Evolutionary conservation across 768 basidiomycete species (phyloP).

Genomic region (Collybiopsis luxurians): DNA sequence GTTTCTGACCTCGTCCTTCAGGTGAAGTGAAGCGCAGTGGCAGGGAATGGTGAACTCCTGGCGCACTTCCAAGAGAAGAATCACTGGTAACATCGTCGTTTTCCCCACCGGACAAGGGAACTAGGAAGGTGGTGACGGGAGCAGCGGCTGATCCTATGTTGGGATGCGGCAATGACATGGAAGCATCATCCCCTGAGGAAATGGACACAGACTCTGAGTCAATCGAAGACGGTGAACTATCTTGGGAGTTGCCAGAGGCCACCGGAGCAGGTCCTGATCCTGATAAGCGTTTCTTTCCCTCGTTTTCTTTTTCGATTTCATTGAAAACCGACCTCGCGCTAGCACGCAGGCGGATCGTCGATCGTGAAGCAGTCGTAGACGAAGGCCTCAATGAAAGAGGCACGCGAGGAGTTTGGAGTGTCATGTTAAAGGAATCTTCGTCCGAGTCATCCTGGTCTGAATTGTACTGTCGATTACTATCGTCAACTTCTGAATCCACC

Average conservation of each 20-base stretch:
- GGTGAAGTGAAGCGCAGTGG: not conserved
- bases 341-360: conserved; percentile 7
- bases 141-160: too few species aligned
- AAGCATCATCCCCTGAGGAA: conserved; percentile 4
- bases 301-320: conserved; percentile 4
- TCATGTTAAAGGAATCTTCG: conserved; percentile 65
- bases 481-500: conserved; percentile 23
- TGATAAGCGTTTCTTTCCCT: not conserved
- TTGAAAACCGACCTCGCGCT: conserved; percentile 6
- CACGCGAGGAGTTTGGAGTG: conserved; percentile 60
- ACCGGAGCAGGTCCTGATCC: not conserved
- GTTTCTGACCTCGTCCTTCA: not conserved
- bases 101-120: not conserved
- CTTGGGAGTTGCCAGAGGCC: conserved; percentile 3
- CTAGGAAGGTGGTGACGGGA: not conserved
- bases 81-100: not conserved
- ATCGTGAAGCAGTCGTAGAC: conserved; percentile 1
- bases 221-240: conserved; percentile 5
- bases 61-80: conserved; percentile 3
- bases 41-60: not conserved
- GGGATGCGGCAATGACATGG: not conserved
- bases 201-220: conserved; percentile 4
- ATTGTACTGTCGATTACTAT: conserved; percentile 21
- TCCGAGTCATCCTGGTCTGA: conserved; percentile 36
- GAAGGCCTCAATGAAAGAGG: conserved; percentile 12